Base-by-base conservation (phyloP, 2,329 filamentous ascomycete species). In the Xylariaceae sp. region DNA sequence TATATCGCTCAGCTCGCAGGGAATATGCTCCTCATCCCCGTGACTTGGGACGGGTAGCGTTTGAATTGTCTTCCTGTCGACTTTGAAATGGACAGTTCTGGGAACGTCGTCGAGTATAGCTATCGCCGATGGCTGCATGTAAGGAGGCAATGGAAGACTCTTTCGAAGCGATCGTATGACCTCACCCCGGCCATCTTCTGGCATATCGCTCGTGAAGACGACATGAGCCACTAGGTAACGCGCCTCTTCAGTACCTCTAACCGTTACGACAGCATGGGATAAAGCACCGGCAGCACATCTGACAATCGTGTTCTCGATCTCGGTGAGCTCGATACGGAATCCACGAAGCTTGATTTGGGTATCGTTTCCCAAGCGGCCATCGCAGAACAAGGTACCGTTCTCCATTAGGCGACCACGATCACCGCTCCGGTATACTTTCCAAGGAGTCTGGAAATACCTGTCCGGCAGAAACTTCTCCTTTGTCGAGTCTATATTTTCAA, bases 251-350 rank as follows among this genome's bases (percentile, higher is more conserved):
- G 36, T 28, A 16, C 24, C n/a, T 9, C 58, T 53, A 6, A 51
- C 19, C 8, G 40, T 21, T 1, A 62, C 63, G 14, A 57, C 61
- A 4, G 56, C 64, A 6, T 63, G 43, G 3, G 33, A 16, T 8
- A 68, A 53, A 12, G 28, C 34, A 8, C 58, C 59, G 3, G 50
- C 33, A 4, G 62, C 39, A 1, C 46, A 39, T 2, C 43, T 9
- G 2, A 69, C 34, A 14, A 68, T 57, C 3, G 40, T 16, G 3
- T n/a, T 44, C 33, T 51, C 56, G 54, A 83, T 72, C 6, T 82
- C 80, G 7, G 66, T 62, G 0, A 82, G 65, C 11, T 82, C 79
- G 19, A 81, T 73, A 2, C 78, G 70, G 9, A 76, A 43, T 0
- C 77, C 77, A 4, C 72, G 68, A 2, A 79, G 58, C 62, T 79